Evolutionary conservation across 139 green algal genomes (phyloP).

Genomic region (Tetradesmus lagerheimii): DNA sequence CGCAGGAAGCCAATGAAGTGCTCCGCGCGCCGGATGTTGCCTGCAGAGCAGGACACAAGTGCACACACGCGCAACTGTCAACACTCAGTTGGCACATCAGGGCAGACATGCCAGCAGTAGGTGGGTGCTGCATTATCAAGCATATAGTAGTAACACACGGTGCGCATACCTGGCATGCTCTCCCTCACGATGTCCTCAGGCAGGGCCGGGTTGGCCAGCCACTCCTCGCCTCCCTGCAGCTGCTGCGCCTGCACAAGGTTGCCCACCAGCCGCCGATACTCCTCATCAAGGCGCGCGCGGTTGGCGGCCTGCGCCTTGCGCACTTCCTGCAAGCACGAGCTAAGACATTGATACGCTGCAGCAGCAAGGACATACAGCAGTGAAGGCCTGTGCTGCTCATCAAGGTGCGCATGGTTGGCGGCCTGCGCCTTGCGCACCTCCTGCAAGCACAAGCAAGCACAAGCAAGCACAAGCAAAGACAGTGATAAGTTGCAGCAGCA

Average conservation of each 20-base stretch:
- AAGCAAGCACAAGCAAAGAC: not conserved
- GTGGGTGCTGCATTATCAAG: too few relatives aligned
- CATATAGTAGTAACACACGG: too few relatives aligned
- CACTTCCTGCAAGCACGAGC: conserved; percentile 26
- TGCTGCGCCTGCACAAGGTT: conserved; percentile 84
- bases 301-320: conserved; percentile 69
- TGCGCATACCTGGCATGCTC: conserved; percentile 80
- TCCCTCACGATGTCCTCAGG: conserved; percentile 92
- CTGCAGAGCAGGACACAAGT: conserved; percentile 49
- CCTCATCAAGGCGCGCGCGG: conserved; percentile 76
- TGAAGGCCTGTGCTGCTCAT: conserved; percentile 80
- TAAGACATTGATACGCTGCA: too few relatives aligned
- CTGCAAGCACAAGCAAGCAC: not conserved
- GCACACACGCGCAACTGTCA: too few relatives aligned
- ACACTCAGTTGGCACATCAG: too few relatives aligned
- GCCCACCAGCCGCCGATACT: conserved; percentile 92
- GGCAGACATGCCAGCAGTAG: too few relatives aligned
- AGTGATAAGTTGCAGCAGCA: not conserved
- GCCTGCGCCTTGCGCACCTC: conserved; percentile 47
- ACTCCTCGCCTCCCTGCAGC: conserved; percentile 70
- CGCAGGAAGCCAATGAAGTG: conserved; percentile 98
- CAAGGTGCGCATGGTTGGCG: conserved; percentile 77
- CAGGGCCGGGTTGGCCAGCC: conserved; percentile 88
- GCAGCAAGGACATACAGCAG: too few relatives aligned
- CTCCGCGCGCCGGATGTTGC: conserved; percentile 97